Evolutionary conservation across 352 stramenopile genomes (phyloP).

Genomic region (Pythium brassicae): DNA sequence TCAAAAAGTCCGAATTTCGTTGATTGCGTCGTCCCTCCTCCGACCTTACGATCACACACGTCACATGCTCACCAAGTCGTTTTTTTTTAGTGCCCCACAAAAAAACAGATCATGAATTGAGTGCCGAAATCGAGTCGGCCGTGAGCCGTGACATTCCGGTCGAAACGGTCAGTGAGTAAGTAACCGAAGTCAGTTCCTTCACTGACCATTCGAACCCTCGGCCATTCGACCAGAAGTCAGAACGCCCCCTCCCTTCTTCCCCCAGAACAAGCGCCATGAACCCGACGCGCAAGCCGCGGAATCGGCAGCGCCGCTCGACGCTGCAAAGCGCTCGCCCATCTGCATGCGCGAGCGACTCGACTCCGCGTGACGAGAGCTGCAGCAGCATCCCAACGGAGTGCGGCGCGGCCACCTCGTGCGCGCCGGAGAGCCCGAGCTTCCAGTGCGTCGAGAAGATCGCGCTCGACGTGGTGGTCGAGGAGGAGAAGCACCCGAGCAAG

Average conservation of each 20-base stretch:
- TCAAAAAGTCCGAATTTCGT: no score
- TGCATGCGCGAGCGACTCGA: background rate
- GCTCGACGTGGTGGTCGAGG: conserved; percentile 8
- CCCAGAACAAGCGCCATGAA: background rate
- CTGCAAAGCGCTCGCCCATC: background rate
- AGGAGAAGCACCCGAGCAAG: conserved; percentile 5
- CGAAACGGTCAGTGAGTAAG: no score
- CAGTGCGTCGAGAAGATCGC: conserved; percentile 9
- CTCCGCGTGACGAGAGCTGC: background rate
- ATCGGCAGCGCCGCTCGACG: background rate
- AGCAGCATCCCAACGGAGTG: background rate
- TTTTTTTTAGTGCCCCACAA: no score
- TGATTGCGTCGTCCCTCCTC: no score
- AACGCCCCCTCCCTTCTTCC: background rate
- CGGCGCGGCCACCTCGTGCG: background rate
- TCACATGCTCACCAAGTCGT: no score
- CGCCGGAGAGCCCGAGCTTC: conserved; percentile 10
- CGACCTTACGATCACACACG: no score
- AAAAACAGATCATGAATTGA: no score
- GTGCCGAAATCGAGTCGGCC: no score
- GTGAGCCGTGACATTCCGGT: no score
- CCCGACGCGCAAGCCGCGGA: background rate
- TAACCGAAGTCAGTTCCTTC: no score
- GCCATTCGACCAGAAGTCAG: no score
- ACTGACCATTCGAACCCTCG: no score